Base-by-base conservation (phyloP, 345 rosid genomes). In the Schrenkiella parvula region DNA sequence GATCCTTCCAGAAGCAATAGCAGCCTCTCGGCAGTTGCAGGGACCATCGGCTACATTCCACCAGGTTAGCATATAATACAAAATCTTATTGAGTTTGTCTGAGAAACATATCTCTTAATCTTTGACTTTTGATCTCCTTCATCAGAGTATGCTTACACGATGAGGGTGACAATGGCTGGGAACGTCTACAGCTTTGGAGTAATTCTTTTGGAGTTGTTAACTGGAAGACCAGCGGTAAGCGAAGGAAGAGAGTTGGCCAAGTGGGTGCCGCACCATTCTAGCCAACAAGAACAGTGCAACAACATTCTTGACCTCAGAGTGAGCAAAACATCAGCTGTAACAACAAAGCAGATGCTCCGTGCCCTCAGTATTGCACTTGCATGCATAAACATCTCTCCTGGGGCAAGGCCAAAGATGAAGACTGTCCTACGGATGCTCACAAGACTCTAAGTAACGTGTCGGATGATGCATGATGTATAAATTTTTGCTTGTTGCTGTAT, bases 121-220 rank as follows among this genome's bases (percentile, higher is more conserved):
- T 48, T 41, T 58, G 10, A 25, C 28, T 63, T 52, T 61, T 64
- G 35, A 13, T 55, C 10, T 19, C 42, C 42, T 63, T 42, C 51
- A 52, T 68, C 89, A 93, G 98, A 93, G 83, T 93, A 93, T 81
- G 96, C 98, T 62, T 89, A 92, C 77, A 88, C 88, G 9, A 92
- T 92, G 98, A 89, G 92, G 77, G 86, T 89, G 54, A 92, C 96
- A 63, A 80, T 64, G 82, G 91, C 92, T 0, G 95, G 95, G 22
- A 89, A 92, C 38, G 86, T 92, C 44, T 89, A 88, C 71, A 92
- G 95, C 75, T 88, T 85, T 2, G 96, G 98, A 48, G 91, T 89
- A 15, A 53, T 92, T 70, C 80, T 92, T 52, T 80, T 92, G 74
- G 98, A 89, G 79, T 78, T 93, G 80, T 74, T 93, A 63, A 90